Evolutionary conservation across 2,329 filamentous ascomycete species (phyloP), one percentile per base, ranked within the genome.

Genomic region (Cladosporium sp.): DNA sequence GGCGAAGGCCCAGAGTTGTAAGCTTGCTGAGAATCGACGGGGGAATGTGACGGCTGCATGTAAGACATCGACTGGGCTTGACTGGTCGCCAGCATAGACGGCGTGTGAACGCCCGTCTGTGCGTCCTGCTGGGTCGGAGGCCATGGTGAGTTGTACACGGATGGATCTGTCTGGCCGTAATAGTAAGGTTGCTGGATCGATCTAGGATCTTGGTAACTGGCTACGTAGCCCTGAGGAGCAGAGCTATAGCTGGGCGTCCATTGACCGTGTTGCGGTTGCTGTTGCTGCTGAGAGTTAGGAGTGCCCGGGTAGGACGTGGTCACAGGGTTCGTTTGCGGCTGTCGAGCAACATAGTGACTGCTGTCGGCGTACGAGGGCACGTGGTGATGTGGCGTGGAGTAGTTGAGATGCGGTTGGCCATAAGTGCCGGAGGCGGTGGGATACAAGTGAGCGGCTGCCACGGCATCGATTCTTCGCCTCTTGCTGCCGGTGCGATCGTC

Each of bases 181-280:
- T 66, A 68, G 58, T 68, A 67, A 56, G 68, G 67, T 36, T 70
- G 68, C 50, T 64, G 60, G 17, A 56, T 39, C 20, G 54, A 56
- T 11, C 54, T 37, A 14, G 54, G 54, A 17, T 56, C 54, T 5
- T 56, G 54, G 30, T 56, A 56, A 14, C 17, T 36, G 9, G 54
- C 45, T 14, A 49, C 54, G 15, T 47, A 56, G 20, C 30, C 20
- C 7, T 39, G 42, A 3, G 34, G 54, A 17, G 40, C 25, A 12
- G 28, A 34, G 22, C 17, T 37, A 40, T 49, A 56, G 42, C 17
- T 11, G 25, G 30, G 54, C 7, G 42, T 39, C 54, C 42, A 56
- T 49, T 56, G 54, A 8, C 30, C 20, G 11, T 22, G 43, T 12
- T 15, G 37, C 19, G 25, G 43, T 28, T 47, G 39, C 25, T 30